Evolutionary conservation across 1,284 basidiomycete genomes (phyloP), one percentile per base, ranked within the genome.

Genomic region (Rhodotorula sp.): DNA sequence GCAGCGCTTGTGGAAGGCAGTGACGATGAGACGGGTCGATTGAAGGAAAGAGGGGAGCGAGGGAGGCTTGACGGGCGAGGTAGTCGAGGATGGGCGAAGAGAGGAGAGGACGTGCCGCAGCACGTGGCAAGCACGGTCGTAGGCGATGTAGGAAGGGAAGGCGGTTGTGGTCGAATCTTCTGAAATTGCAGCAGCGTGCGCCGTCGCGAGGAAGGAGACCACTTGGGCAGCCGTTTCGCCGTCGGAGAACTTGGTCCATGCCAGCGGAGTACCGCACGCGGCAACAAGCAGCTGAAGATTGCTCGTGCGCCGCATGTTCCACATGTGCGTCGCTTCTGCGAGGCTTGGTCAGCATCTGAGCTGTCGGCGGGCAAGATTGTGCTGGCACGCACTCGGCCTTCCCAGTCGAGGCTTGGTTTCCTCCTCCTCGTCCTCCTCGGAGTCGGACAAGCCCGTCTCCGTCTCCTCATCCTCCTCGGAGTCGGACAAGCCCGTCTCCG

Each of bases 71-170:
- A 23, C 44, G 12, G 41, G 4, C 2, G 54, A 9, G 44, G 34
- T 3, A 34, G 34, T 34, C 34, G 34, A 34, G 34, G 34, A 34
- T 5, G 34, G 34, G 34, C 34, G 34, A 5, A 34, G 34, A 5
- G 34, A 34, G 3, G 45, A 17, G 50, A 59, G 7, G 61, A 50
- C n/a, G 45, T 54, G 21, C 0, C 70, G 66, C 9, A 73, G 67
- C 17, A 73, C 41, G 27, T 67, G 54, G 60, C 72, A 73, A 5
- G 72, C 68, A 8, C 66, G 65, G 55, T 73, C 72, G 60, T 73
- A 73, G 23, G 72, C 72, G 41, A 73, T 60, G 56, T 67, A 70
- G 25, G 72, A 60, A 2, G 72, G 72, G 55, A 70, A 64, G 7
- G 53, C 8, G n/a, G 50, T 0, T 9, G 13, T 23, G 4, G 42